These are phyloP conservation scores for Xylaria polymorpha DNA, from an alignment of 2,329 filamentous ascomycete species.

Conservation along the genomic window DNA sequence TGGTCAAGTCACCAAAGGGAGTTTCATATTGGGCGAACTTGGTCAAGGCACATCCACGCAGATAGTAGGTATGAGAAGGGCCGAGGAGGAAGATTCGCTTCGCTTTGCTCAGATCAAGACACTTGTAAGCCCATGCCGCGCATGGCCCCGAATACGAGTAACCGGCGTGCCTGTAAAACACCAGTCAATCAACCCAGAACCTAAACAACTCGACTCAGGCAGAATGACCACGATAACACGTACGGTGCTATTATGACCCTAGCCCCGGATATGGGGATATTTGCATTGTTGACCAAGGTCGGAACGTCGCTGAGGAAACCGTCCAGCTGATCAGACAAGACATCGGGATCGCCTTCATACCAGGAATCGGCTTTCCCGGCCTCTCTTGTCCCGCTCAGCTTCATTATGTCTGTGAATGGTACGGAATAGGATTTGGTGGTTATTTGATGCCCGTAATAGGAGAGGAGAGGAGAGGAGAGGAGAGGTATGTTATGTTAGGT, in stretches of 20 bases:
- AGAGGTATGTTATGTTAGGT: background rate
- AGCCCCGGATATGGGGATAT: constrained; percentile 77
- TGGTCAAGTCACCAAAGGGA: constrained; percentile 75
- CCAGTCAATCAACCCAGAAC: constrained; percentile 32
- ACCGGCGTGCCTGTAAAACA: constrained; percentile 79
- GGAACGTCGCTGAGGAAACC: constrained; percentile 79
- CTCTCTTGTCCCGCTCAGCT: constrained; percentile 53
- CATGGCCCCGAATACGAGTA: constrained; percentile 92
- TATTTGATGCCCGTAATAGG: background rate
- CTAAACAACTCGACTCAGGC: constrained; percentile 24
- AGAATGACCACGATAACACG: constrained; percentile 52
- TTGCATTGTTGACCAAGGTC: constrained; percentile 66
- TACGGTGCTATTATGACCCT: constrained; percentile 94
- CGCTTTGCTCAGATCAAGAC: constrained; percentile 81
- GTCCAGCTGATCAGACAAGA: constrained; percentile 78
- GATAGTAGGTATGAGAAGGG: constrained; percentile 88
- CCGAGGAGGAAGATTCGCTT: constrained; percentile 94
- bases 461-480: background rate
- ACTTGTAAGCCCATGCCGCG: constrained; percentile 94
- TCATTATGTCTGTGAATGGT: constrained; percentile 42
- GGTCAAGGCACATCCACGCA: constrained; percentile 81
- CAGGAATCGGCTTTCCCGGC: constrained; percentile 87
- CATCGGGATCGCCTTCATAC: constrained; percentile 74
- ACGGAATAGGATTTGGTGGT: background rate
- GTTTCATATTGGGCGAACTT: constrained; percentile 77